phyloP scores from a whole-genome alignment of 2,329 filamentous ascomycete species.

The Cladobotryum mycophilum region DNA sequence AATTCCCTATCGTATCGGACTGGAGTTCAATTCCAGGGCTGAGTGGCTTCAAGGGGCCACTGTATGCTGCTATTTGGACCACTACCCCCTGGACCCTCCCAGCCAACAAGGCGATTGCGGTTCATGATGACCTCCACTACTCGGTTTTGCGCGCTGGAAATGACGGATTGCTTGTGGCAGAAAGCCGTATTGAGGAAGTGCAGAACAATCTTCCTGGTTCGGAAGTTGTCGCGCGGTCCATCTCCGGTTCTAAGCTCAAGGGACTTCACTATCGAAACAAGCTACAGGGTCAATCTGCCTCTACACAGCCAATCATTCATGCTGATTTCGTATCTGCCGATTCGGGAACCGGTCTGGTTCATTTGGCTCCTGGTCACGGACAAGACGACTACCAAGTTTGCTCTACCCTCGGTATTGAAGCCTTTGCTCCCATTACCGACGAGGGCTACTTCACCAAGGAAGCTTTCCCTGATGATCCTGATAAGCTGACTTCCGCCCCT shows the following conservation, averaged over 20 bases:
- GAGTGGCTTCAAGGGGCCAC: slow-evolving; percentile 34
- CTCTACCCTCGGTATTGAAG: slow-evolving; percentile 60
- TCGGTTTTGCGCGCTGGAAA: slow-evolving; percentile 52
- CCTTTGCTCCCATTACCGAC: slow-evolving; percentile 77
- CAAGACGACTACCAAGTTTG: slow-evolving; percentile 94
- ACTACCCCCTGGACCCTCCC: slow-evolving; percentile 97
- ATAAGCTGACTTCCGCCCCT: slow-evolving; percentile 58
- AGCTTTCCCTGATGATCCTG: slow-evolving; percentile 65
- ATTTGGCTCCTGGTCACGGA: slow-evolving; percentile 88
- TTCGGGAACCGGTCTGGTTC: slow-evolving; percentile 93
- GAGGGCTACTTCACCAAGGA: slow-evolving; percentile 74
- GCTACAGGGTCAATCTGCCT: slow-evolving; percentile 53
- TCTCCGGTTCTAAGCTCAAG: slow-evolving; percentile 60
- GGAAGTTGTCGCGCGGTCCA: slow-evolving; percentile 45
- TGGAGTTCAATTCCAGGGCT: slow-evolving; percentile 28
- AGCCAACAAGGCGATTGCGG: slow-evolving; percentile 82
- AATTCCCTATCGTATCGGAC: slow-evolving; percentile 59
- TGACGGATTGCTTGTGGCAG: slow-evolving; percentile 64
- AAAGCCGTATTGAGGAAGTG: slow-evolving; percentile 59
- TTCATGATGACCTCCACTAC: slow-evolving; percentile 71
- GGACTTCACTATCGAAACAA: slow-evolving; percentile 64
- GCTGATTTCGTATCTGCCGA: slow-evolving; percentile 84
- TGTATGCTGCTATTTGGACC: slow-evolving; percentile 93
- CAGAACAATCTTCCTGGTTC: slow-evolving; percentile 45
- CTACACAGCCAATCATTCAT: slow-evolving; percentile 64